A percentile compares a stretch with the other conserved stretches of the same genome.
Evolutionary conservation across 495 filamentous ascomycete genomes (phyloP).

Genomic region (Penicillium dipodomyicola): DNA sequence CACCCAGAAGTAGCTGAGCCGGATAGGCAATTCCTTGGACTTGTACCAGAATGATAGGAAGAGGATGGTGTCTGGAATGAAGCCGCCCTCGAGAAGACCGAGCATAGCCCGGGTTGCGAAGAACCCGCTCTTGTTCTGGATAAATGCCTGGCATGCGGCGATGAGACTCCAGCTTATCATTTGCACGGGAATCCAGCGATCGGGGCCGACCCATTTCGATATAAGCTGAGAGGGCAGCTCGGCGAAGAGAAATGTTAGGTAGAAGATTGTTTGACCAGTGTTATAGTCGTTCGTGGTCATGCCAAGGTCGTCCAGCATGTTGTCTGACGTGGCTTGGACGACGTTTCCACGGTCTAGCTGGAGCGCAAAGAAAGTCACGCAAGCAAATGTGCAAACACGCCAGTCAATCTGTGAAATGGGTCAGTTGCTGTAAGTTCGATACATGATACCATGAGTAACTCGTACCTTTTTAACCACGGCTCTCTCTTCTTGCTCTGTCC

Average conservation of each 20-base stretch:
- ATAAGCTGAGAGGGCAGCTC: constrained; percentile 74
- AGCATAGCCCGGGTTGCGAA: constrained; percentile 63
- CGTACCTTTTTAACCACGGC: constrained; percentile 61
- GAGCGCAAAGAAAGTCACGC: constrained; percentile 79
- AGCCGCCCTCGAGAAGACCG: constrained; percentile 74
- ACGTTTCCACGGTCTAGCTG: constrained; percentile 80
- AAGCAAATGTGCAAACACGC: constrained; percentile 61
- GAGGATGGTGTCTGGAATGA: constrained; percentile 56
- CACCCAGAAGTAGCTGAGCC: constrained; percentile 69
- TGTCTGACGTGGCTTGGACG: constrained; percentile 66
- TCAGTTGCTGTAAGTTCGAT: constrained; percentile 8
- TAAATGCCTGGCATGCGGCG: constrained; percentile 63
- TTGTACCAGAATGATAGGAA: constrained; percentile 80
- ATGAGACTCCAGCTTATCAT: constrained; percentile 78
- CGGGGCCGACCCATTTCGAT: constrained; percentile 72
- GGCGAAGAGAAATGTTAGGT: constrained; percentile 60
- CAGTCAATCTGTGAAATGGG: constrained; percentile 46
- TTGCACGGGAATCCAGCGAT: constrained; percentile 81
- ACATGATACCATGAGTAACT: background rate
- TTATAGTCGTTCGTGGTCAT: constrained; percentile 77
- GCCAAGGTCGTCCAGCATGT: constrained; percentile 58
- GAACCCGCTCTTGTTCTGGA: constrained; percentile 61
- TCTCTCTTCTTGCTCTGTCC: constrained; percentile 69
- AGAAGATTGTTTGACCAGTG: constrained; percentile 71
- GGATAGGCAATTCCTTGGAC: constrained; percentile 63